Evolutionary conservation across 2,329 filamentous ascomycete genomes (phyloP), one percentile per base, ranked within the genome.

Genomic region (Calonectria pseudoturangicola): DNA sequence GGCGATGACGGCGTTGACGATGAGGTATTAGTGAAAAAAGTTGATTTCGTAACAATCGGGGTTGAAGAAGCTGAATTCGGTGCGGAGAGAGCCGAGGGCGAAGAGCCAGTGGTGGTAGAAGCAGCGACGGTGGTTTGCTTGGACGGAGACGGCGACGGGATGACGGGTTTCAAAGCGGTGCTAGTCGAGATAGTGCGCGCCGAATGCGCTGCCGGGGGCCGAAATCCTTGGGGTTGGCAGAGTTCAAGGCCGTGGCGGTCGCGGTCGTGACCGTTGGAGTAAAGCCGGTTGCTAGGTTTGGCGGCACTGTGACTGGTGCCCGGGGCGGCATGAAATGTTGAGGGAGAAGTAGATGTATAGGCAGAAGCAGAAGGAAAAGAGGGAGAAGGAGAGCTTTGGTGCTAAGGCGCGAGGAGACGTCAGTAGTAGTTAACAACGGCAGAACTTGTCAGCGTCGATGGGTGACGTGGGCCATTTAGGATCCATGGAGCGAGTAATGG

Each of bases 381-480:
- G 62, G 10, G 21, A 28, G 58, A 60, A 36, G 39, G 41, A 45
- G 43, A 50, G 39, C 54, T 66, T 47, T 63, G 70, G 70, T 71
- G 71, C 68, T 72, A 71, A 66, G 70, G 66, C 60, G 73, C 68
- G 73, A 70, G 36, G 71, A 74, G 73, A 72, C 76, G 76, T 72
- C 79, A 76, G 75, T 74, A 76, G 73, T 70, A 67, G 64, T 64
- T 62, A 66, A 54, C 56, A 48, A 64, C 56, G 64, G 73, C 39
- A 71, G 63, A 66, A 72, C 75, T 75, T 79, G 77, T 79, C 77
- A 79, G 76, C 68, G 73, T 71, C 69, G 74, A 77, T 75, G 77
- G 77, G 77, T 79, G 77, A 78, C 77, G 76, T 79, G 77, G 76
- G 77, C 77, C 76, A 70, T 75, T 76, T 71, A 43, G 50, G 43